A percentile compares a stretch with the other conserved stretches of the same genome.
These are phyloP conservation scores for Carex kokanica DNA, from an alignment of 176 grass and related monocot genomes.

Conservation along the genomic window DNA sequence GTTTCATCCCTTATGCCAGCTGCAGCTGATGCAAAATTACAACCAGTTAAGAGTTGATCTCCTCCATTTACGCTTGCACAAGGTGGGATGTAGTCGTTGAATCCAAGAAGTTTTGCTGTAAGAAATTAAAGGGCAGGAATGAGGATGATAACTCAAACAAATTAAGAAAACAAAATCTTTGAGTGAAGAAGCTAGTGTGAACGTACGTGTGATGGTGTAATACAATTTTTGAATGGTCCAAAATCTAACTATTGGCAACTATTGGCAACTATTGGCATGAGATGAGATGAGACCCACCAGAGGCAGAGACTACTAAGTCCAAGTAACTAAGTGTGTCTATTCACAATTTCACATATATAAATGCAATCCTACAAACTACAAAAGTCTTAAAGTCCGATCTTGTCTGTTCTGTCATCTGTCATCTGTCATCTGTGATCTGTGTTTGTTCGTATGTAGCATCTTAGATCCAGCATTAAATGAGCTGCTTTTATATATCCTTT, in stretches of 20 bases:
- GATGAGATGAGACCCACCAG: background rate
- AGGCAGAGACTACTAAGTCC: background rate
- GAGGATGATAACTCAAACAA: too few species aligned
- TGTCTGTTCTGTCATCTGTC: too few species aligned
- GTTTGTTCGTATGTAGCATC: background rate
- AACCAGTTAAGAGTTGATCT: slow-evolving; percentile 59
- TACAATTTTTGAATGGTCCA: background rate
- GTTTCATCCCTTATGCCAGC: slow-evolving; percentile 90
- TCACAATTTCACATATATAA: slow-evolving; percentile 3
- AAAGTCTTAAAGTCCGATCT: background rate
- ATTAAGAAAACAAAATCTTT: too few species aligned
- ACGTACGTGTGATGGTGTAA: background rate
- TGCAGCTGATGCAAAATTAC: slow-evolving; percentile 86
- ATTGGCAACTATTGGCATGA: background rate
- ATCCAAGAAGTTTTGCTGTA: slow-evolving; percentile 65
- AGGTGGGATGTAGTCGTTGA: slow-evolving; percentile 64
- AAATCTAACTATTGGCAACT: too few species aligned
- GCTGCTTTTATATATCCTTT: too few species aligned
- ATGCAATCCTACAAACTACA: slow-evolving; percentile 10
- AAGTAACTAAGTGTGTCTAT: too few species aligned
- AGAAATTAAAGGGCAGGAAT: background rate
- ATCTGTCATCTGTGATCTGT: too few species aligned
- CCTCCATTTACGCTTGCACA: slow-evolving; percentile 42
- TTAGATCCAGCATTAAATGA: slow-evolving; percentile 27
- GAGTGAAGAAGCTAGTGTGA: background rate